Base-by-base conservation (phyloP, 805 yeast genomes). In the Lipomyces mesembrius region DNA sequence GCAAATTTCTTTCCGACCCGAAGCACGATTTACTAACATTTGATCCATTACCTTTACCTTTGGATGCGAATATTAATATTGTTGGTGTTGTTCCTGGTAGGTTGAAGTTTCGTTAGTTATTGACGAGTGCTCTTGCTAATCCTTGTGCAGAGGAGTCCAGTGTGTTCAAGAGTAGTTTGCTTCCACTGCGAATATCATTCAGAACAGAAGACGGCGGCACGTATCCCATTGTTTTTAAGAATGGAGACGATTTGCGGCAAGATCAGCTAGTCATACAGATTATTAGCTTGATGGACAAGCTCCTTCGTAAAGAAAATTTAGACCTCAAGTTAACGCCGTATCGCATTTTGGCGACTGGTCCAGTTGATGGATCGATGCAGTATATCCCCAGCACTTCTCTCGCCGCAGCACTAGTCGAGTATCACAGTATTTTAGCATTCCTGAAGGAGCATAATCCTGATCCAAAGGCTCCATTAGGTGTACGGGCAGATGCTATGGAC, bases 191-290 rank as follows among this genome's bases (percentile, higher is more conserved):
- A 75, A 83, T 95, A 57, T 85, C 92, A 0, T 88, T 95, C 76
- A 87, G 84, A 72, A 88, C 95, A 3, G 73, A 0, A 1, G 78
- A 78, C 9, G 85, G 83, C 1, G 78, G 76, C 0, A 80, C 79
- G 62, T 95, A 92, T 76, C 87, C 96, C 5, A 79, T 95, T 49
- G 94, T 95, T 89, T 94, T 92, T 79, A 95, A 95, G 77, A 90
- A 90, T 60, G 99, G 99, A 14, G 99, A 90, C 77, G 99, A 95
- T 76, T 81, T 95, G 60, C 82, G 98, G 67, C 99, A 95, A 77
- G 99, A 95, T 80, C 99, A 95, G 77, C 83, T 95, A 70, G 96
- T 95, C n/a, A 90, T 92, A 60, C 99, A 95, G 77, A 91, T 95
- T 68, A 91, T 95, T 65, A 85, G 88, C 64, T 80, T 95, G 66